Base-by-base conservation (phyloP, 331 rosid species). In the Malus hybrid region DNA sequence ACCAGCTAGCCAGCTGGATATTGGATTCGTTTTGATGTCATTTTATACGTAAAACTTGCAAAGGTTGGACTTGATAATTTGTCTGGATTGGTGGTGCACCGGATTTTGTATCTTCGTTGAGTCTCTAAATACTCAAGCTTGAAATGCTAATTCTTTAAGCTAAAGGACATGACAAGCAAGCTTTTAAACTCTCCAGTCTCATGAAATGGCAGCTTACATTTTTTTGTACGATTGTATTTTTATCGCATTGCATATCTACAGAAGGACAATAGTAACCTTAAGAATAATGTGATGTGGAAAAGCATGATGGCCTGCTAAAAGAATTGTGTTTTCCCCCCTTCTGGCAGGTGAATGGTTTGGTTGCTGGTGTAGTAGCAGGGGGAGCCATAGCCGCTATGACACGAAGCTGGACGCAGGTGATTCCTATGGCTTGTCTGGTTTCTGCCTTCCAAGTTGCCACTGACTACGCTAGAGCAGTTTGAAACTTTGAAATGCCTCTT, bases 291-390 rank as follows among this genome's bases (percentile, higher is more conserved):
- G 32, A 7, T 64, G 16, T 62, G 76, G 34, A 13, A 22, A 2
- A 76, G 73, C 42, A 39, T 69, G 63, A 52, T 56, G 59, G 61
- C 27, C 52, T 75, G 67, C 81, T 50, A 16, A 79, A 68, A 70
- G 36, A 42, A 57, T 9, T 59, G 42, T 56, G 67, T 63, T 55
- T 32, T 50, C 28, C 22, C 65, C 61, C 27, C 75, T 48, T 57
- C 16, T 28, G 33, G 48, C 84, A 94, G 97, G 90, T 92, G 64
- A 92, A 92, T 81, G 90, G 93, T 82, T 39, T 90, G 84, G 60
- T 94, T 79, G 93, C 88, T 55, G 99, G 97, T 57, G 97, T 85
- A 46, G 82, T 84, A 59, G 87, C 90, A 5, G 97, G 99, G 81
- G 96, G 86, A 5, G 86, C 85, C n/a, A 66, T 89, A 76, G 92